Base-by-base conservation (phyloP, 257 asterid species). In the Nemophila menziesii region DNA sequence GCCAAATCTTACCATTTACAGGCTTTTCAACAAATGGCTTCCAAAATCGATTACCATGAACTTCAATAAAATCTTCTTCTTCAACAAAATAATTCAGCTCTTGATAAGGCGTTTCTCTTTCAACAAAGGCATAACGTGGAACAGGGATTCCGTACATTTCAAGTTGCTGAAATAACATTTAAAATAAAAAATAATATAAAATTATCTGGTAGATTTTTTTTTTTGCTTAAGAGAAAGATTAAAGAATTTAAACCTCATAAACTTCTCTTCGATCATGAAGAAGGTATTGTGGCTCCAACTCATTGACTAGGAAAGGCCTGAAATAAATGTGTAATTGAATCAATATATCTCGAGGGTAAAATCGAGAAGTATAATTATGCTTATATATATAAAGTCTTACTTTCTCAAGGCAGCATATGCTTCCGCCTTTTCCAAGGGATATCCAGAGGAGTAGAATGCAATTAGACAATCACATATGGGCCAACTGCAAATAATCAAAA, bases 11-110 rank as follows among this genome's bases (percentile, higher is more conserved):
- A 85, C 98, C 96, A 63, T 84, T 60, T 57, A 89, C 70, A 36
- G 98, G 98, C 66, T 89, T 89, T 82, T 89, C 98, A 54, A 89
- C 98, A 63, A 89, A 84, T 27, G 98, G 98, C 55, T 89, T 89
- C 86, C 90, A 83, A 63, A 89, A 89, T 18, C 90, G 71, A 48
- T 67, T 62, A 26, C 95, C 94, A 41, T 69, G 92, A 22, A 89
- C 94, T 64, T 89, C 95, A 55, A 89, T 86, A 72, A 71, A 89
- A 66, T 89, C 98, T 40, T 89, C 98, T 65, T 78, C 96, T 78
- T 89, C 98, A 16, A 68, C 52, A 70, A 89, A 89, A 65, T 74
- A 80, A 56, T 78, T 93, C 66, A 84, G 67, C 70, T 80, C 93
- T 74, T 89, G 93, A 53, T 73, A 63, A 2, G 93, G 85, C 16